Conservation (phyloP, 495 filamentous ascomycete genomes). For the Mycothermus thermophilus region DNA sequence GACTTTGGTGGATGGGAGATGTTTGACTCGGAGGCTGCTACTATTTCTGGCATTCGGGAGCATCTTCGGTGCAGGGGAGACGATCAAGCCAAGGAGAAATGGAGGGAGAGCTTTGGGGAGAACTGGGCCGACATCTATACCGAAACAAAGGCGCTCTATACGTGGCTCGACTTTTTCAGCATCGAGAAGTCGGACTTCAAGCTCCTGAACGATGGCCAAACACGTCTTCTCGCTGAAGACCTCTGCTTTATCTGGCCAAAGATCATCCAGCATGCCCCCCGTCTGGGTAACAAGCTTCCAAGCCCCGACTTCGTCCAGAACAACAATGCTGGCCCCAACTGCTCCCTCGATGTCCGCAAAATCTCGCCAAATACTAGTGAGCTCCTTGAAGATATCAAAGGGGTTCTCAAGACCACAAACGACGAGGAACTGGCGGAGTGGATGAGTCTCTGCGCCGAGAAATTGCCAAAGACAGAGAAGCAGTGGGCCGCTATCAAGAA, state of each 20-base stretch:
- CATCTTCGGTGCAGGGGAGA: background rate
- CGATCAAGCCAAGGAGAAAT: background rate
- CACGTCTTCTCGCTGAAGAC: slow-evolving; percentile 2
- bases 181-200: background rate
- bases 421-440: too few species aligned
- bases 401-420: too few species aligned
- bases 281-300: background rate
- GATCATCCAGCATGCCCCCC: background rate
- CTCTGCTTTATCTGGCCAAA: slow-evolving; percentile 5
- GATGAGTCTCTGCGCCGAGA: too few species aligned
- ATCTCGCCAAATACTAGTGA: too few species aligned
- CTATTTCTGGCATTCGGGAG: background rate
- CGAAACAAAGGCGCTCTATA: slow-evolving; percentile 2
- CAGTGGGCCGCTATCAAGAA: background rate
- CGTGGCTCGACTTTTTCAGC: slow-evolving; percentile 7
- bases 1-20: background rate
- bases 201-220: background rate
- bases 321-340: background rate
- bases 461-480: background rate
- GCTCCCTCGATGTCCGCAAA: too few species aligned
- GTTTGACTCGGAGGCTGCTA: background rate
- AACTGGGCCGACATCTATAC: background rate
- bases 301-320: background rate
- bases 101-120: background rate
- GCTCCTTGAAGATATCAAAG: too few species aligned